Base-by-base conservation (phyloP, 768 basidiomycete species). In the Psilocybe cyanescens region DNA sequence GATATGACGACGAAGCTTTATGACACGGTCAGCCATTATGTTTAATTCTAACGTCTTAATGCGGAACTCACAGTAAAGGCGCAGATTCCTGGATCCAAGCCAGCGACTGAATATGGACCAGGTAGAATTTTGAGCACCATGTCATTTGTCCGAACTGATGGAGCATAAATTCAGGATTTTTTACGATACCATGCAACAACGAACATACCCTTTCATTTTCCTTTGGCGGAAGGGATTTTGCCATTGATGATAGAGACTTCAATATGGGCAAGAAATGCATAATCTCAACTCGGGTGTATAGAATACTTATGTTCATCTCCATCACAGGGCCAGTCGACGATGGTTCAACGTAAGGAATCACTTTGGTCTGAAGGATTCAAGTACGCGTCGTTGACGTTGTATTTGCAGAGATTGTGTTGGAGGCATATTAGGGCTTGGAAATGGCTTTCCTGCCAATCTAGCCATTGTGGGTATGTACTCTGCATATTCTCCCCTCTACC, bases 161-260 rank as follows among this genome's bases (percentile, higher is more conserved):
- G 16, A 49, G 30, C 33, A 48, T 12, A 29, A 8, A n/a, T 17
- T 16, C 19, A 79, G 85, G 79, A 2, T 86, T 82, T 71, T 90
- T 81, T 70, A 77, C 80, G 3, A 86, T 76, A 65, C 86, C 86
- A 1, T 91, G 89, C 70, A 64, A 72, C 35, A 62, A 75, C 17
- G 49, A 51, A 8, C 62, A 66, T 1, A 59, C 63, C 3, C 67
- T 85, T 30, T 73, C 79, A 7, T 76, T 91, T 28, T 69, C 76
- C 1, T 82, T 90, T 64, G 78, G 74, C 45, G 74, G 75, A 3
- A 61, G 75, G 29, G 48, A 68, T 16, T 83, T 86, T 64, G 17
- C 71, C 29, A 70, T 89, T 55, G 75, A 79, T 63, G 67, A 72
- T 4, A 65, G 57, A 17, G 87, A 90, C 74, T 85, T 88, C 71